Evolutionary conservation across 352 stramenopile genomes (phyloP), one percentile per base, ranked within the genome.

Genomic region (Globisporangium iwayamae): DNA sequence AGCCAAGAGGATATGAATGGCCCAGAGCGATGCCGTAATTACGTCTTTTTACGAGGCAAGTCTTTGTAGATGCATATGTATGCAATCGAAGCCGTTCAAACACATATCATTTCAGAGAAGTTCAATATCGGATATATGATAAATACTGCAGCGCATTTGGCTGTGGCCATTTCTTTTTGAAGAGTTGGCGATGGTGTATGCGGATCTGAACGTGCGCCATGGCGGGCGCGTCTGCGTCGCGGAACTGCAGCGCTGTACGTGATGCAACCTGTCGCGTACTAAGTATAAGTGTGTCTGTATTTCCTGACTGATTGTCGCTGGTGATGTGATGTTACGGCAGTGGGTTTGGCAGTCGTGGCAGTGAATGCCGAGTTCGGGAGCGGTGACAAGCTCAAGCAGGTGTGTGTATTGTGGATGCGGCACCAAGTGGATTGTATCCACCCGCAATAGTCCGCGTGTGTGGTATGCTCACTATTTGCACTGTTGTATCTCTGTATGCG

Each of bases 171-270:
- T 25, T 56, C 32, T 36, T 36, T 36, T 36, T 8, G 7, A 8
- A n/a, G 28, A 56, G 9, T 1, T 41, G 22, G 9, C 34, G 51
- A 82, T 87, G 71, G 68, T 76, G 71, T 94, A 91, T 73, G 69
- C 79, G 56, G 86, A 94, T 73, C 65, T 94, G 66, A 91, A 86
- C 41, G 79, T 94, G 56, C 79, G 71, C 56, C 63, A 70, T n/a
- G 79, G 66, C 28, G 61, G 69, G 60, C 74, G 80, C 30, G 73
- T 89, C 61, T 87, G 71, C 38, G 66, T 76, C 43, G 61, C 65
- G 1, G 85, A 94, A 72, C 72, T 93, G 56, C 70, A 85, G 55
- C 74, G 79, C 66, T 71, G 86, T 94, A 69, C 51, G 84, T 71
- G 16, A 25, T 41, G 36, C 25, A 28, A 28, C 25, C 25, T 28